Evolutionary conservation across 305 asterid genomes (phyloP), one percentile per base, ranked within the genome.

Genomic region (Striga hermonthica): DNA sequence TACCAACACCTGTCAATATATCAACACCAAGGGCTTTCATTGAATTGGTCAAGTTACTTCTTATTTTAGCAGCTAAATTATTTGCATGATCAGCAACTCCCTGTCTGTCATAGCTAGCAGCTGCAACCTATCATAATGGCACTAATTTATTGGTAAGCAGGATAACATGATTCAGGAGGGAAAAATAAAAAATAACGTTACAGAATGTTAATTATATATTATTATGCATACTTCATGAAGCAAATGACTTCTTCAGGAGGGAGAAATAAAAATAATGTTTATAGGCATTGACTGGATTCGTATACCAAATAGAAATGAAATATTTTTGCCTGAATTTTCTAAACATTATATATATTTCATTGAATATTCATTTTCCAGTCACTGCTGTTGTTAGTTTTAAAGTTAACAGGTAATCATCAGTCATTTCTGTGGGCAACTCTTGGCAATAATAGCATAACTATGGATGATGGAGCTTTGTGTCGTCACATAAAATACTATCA

Each of bases 41-140:
- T 43, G 99, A 94, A 81, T 94, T 94, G 65, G 99, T 94, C 85
- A 94, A 73, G 76, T 88, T 94, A 74, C 71, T 76, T 72, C 99
- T 81, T 43, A 94, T 94, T 80, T 94, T 94, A 45, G 95, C 81
- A 64, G 99, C 96, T 83, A 94, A 67, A 78, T 85, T 88, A 76
- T 78, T 91, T n/a, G 99, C 99, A 77, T 94, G 98, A 74, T 94
- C 96, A 66, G 96, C 96, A 44, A 94, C 99, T 68, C 79, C 91
- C 74, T 90, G 99, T 71, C 99, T 85, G 77, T 91, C 95, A 77
- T 94, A 94, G 68, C 93, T 90, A 59, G 97, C 98, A 22, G 96
- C 99, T 69, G 88, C 84, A 67, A 91, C 98, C 99, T 94, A 62
- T 62, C 60, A 78, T 78, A 59, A 47, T 57, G 64, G 59, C 63